Evolutionary conservation across 495 filamentous ascomycete species (phyloP).

Genomic region (Glutinoglossum americanum): DNA sequence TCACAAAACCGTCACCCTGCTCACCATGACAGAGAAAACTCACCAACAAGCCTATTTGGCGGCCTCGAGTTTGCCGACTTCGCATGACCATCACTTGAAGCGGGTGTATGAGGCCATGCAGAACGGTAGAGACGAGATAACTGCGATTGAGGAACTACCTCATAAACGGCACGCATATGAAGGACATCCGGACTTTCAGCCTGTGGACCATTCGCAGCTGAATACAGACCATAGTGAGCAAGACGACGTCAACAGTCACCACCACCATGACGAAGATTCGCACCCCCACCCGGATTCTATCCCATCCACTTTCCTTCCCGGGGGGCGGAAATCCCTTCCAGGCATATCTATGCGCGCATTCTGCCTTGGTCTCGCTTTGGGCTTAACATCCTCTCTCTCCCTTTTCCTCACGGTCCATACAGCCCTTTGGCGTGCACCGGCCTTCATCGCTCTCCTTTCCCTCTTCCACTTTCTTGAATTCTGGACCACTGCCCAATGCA

Average conservation of each 20-base stretch:
- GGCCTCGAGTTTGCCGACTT: neutral
- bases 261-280: constrained; percentile 5
- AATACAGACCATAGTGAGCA: neutral
- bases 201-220: neutral
- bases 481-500: constrained; percentile 66
- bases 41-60: neutral
- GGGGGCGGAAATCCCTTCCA: constrained; percentile 44
- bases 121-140: neutral
- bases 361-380: constrained; percentile 28
- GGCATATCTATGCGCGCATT: constrained; percentile 64
- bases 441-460: constrained; percentile 55
- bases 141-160: neutral
- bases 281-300: constrained; percentile 7
- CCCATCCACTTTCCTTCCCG: constrained; percentile 21
- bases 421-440: constrained; percentile 59
- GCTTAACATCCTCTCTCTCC: constrained; percentile 29
- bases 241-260: neutral
- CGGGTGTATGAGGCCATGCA: neutral
- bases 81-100: neutral
- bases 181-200: neutral
- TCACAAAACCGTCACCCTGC: neutral
- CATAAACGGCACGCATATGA: neutral
- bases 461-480: constrained; percentile 94
- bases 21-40: neutral
- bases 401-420: constrained; percentile 18